phyloP scores from a whole-genome alignment of 2,329 filamentous ascomycete species.

The Stachybotrys echinatus region DNA sequence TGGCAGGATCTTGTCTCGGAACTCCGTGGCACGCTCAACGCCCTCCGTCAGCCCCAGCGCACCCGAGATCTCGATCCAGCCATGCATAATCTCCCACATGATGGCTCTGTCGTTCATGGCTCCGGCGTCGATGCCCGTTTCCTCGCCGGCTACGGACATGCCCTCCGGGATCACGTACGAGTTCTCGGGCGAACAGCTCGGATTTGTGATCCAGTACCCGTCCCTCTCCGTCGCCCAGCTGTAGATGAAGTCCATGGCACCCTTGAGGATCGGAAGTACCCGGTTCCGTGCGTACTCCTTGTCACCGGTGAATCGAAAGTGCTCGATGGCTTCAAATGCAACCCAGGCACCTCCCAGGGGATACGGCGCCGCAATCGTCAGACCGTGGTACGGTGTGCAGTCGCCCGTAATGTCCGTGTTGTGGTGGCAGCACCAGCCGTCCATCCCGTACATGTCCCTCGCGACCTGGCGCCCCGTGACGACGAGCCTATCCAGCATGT shows the following conservation, averaged over 20 bases:
- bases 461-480: constrained; percentile 24
- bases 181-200: constrained; percentile 20
- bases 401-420: constrained; percentile 32
- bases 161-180: constrained; percentile 11
- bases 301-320: constrained; percentile 23
- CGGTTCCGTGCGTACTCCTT: constrained; percentile 16
- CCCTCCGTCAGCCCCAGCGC: constrained; percentile 6
- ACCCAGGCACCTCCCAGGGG: constrained; percentile 5
- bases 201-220: constrained; percentile 16
- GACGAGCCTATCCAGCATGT: constrained; percentile 30
- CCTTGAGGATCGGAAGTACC: constrained; percentile 20
- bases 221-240: constrained; percentile 22
- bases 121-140: constrained; percentile 5
- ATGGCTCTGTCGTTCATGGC: constrained; percentile 9
- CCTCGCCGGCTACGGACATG: constrained; percentile 3
- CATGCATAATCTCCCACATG: constrained; percentile 7
- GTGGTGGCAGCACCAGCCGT: constrained; percentile 27
- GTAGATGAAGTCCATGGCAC: constrained; percentile 21
- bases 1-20: constrained; percentile 4
- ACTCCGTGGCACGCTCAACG: constrained; percentile 2
- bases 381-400: constrained; percentile 5
- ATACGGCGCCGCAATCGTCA: constrained; percentile 6
- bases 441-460: constrained; percentile 23
- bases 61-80: constrained; percentile 6
- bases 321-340: constrained; percentile 3